Base-by-base conservation (phyloP, 106 monocot species). In the Allium sativum region DNA sequence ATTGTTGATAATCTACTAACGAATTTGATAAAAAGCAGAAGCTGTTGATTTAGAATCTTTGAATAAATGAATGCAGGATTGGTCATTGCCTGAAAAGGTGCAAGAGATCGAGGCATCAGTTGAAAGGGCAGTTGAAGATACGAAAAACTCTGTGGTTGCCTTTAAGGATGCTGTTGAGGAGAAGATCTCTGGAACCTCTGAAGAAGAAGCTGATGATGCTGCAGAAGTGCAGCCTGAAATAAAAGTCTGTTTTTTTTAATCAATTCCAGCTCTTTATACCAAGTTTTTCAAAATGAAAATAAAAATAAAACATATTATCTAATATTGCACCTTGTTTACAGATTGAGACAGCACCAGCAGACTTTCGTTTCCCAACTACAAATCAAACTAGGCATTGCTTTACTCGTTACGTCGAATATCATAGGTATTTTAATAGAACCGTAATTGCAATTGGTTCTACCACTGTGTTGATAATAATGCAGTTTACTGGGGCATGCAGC, bases 341-440 rank as follows among this genome's bases (percentile, higher is more conserved):
- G 95, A 58, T 95, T 72, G 90, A 95, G 70, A 95, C 95, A 40
- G 95, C 95, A 58, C 95, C 90, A 18, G 90, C 95, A 21, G 95
- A 95, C 84, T 95, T 90, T 55, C 90, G 95, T 75, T 95, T 95
- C 72, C 90, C 90, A 66, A 95, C 95, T 53, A 87, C 95, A 67
- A 95, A 95, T 70, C 95, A 95, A 65, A 90, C 95, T 21, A 81
- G 90, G 67, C 95, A 95, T 78, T 95, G 95, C 73, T 95, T 95
- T 64, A 95, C 95, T 65, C 90, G 95, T 58, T 95, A 90, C 72
- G 69, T 95, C 58, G 95, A 95, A 76, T 90, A 95, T 63, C 90
- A 95, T 45, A 90, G 86, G 90, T 87, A 77, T 50, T 50, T 50
- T 50, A 31, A 31, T 31, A 3, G 1, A 31, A 31, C 31, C 31